A percentile compares a stretch with the other conserved stretches of the same genome.
phyloP scores from a whole-genome alignment of 164 flowering plant genomes.

The Annona cherimola region DNA sequence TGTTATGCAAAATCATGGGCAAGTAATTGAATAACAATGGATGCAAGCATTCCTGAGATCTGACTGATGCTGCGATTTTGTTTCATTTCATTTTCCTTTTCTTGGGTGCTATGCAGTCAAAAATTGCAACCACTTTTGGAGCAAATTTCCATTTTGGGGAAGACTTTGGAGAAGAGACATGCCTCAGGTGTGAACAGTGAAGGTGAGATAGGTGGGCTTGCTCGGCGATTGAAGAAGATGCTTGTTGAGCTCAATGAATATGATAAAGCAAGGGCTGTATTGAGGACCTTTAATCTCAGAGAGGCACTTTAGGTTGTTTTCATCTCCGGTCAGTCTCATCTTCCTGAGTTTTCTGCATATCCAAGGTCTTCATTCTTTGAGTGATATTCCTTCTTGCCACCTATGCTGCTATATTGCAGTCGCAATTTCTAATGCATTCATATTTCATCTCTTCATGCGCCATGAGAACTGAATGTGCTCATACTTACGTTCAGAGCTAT shows the following conservation, averaged over 20 bases:
- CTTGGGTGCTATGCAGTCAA: constrained; percentile 31
- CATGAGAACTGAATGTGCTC: neutral
- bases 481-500: too few species aligned
- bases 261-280: constrained; percentile 67
- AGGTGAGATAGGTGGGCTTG: constrained; percentile 60
- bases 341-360: neutral
- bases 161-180: constrained; percentile 51
- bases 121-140: constrained; percentile 84
- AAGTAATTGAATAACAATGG: neutral
- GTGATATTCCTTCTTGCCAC: neutral
- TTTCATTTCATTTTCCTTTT: neutral
- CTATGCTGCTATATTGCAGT: neutral
- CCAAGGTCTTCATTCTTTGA: neutral
- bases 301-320: constrained; percentile 53
- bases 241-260: constrained; percentile 84
- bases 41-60: neutral
- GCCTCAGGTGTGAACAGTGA: constrained; percentile 34
- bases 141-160: constrained; percentile 48
- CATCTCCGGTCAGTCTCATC: neutral
- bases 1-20: neutral
- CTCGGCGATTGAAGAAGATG: constrained; percentile 77
- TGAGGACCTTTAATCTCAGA: constrained; percentile 65
- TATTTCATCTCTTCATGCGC: neutral
- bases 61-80: neutral
- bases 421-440: neutral